Conservation (phyloP, 306 rosid species). For the Trifolium subterraneum region DNA sequence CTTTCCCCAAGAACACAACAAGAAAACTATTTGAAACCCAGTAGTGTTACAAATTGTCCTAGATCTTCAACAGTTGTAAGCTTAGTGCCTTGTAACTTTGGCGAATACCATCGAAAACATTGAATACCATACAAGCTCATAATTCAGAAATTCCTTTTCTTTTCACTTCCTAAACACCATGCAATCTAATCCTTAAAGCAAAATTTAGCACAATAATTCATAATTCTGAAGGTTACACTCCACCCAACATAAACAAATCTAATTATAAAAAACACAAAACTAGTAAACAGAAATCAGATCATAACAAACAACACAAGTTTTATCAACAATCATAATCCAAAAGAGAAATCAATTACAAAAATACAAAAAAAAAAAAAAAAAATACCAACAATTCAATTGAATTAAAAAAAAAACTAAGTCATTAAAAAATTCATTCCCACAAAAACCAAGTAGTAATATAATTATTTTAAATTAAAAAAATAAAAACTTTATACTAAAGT, state of each 20-base stretch:
- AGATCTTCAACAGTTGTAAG: not conserved
- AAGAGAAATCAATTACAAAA: not conserved
- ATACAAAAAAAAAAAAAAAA: not conserved
- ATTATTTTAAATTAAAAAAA: not conserved
- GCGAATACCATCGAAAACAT: not conserved
- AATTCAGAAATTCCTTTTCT: conserved; percentile 1
- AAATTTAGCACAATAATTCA: conserved; percentile 16
- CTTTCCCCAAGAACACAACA: not conserved
- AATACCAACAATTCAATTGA: not conserved
- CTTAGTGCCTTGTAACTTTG: conserved; percentile 9
- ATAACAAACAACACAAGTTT: conserved; percentile 15
- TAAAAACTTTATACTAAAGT: not conserved
- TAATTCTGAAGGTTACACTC: conserved; percentile 13
- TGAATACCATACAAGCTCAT: conserved; percentile 3
- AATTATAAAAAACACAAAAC: conserved; percentile 24
- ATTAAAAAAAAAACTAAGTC: not conserved
- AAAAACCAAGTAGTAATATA: not conserved
- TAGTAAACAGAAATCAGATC: conserved; percentile 20
- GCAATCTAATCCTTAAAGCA: conserved; percentile 9
- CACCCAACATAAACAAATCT: conserved; percentile 18
- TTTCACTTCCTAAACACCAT: conserved; percentile 2
- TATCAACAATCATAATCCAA: conserved; percentile 25
- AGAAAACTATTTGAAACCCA: conserved; percentile 9
- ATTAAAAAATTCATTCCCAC: conserved; percentile 1
- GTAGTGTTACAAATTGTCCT: not conserved